A percentile compares a stretch with the other conserved stretches of the same genome.
Conservation (phyloP, 805 yeast species). For the Candida nitratophila region DNA sequence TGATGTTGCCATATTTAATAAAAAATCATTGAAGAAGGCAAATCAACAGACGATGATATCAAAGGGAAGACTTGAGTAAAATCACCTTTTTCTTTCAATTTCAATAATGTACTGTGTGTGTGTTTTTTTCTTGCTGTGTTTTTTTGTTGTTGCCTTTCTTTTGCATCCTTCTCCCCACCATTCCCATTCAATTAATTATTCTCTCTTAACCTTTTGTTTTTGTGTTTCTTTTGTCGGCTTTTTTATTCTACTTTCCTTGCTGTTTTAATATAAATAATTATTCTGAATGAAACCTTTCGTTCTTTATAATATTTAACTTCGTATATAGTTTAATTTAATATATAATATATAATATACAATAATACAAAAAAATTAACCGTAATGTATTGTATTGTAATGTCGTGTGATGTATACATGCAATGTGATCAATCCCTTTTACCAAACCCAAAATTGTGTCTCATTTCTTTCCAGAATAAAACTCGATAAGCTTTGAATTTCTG, state of each 20-base stretch:
- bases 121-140: no score
- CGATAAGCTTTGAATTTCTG: conserved; percentile 60
- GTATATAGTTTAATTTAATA: background rate
- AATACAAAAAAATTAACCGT: no score
- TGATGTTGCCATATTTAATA: conserved; percentile 67
- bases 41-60: conserved; percentile 37
- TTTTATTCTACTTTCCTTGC: no score
- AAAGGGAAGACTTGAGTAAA: conserved; percentile 8
- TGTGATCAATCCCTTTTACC: conserved; percentile 4
- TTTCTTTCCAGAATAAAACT: conserved; percentile 52
- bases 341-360: background rate
- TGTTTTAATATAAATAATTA: no score
- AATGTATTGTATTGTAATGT: no score
- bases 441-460: conserved; percentile 47
- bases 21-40: conserved; percentile 52
- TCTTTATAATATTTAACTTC: background rate
- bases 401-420: no score
- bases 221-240: no score
- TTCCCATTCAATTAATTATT: no score
- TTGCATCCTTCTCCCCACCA: no score
- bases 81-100: conserved; percentile 22
- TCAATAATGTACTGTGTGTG: conserved; percentile 3
- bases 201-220: no score
- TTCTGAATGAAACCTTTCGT: no score
- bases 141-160: no score